Base-by-base conservation (phyloP, 768 basidiomycete genomes). In the Lentinula raphanica region DNA sequence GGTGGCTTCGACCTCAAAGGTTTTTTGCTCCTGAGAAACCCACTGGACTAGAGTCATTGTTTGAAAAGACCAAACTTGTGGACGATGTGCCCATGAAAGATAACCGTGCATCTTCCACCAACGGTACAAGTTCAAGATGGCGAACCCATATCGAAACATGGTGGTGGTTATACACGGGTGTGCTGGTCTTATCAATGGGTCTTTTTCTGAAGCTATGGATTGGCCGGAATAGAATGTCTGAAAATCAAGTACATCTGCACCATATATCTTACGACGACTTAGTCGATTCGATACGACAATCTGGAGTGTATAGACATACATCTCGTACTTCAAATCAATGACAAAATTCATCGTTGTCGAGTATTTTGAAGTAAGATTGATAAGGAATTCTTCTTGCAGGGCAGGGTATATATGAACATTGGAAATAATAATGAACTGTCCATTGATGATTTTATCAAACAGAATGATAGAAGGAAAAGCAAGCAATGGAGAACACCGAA, bases 11-110 rank as follows among this genome's bases (percentile, higher is more conserved):
- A 4, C 88, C 86, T 3, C 89, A 90, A 63, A 78, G 79, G 13
- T 92, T 90, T 66, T 92, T 90, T 62, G 80, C 87, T 15, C 89
- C 88, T 0, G 88, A 90, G 67, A 80, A 83, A 60, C 87, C 88
- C 0, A 92, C 89, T 0, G 89, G 89, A 13, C 76, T 92, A 7
- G 89, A 92, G 68, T 75, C 77, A 36, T 70, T 92, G 15, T 86
- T 91, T 60, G 84, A 84, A 58, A 76, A 74, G 60, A 84, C 87
- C 11, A 78, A 76, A 50, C 71, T 87, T 7, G 73, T 72, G 23
- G 84, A 87, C 54, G 83, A 84, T 53, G 59, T 67, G 23, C 55
- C 65, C 15, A 63, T 69, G 65, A 49, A 36, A 17, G 63, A 68
- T 48, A 64, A 48, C 9, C 56, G 64, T 11, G 23, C 17, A 31